Evolutionary conservation across 106 monocot genomes (phyloP).

Genomic region (Acorus calamus): DNA sequence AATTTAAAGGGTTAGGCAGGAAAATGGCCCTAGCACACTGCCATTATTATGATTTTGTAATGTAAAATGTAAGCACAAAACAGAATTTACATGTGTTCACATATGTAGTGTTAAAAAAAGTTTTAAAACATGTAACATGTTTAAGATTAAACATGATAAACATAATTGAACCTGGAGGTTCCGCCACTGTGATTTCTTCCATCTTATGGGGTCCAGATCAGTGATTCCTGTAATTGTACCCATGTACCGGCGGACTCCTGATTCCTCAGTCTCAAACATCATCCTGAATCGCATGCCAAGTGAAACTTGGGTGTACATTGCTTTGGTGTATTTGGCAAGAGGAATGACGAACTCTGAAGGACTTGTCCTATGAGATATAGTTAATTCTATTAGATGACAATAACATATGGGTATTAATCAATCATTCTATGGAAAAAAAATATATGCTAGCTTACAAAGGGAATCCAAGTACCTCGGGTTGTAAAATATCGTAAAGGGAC

Average conservation of each 20-base stretch:
- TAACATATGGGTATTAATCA: neutral
- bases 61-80: too few species aligned
- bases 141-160: neutral
- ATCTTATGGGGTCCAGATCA: constrained; percentile 63
- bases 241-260: constrained; percentile 74
- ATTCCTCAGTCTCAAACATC: constrained; percentile 94
- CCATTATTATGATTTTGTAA: too few species aligned
- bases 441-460: too few species aligned
- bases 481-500: constrained; percentile 75
- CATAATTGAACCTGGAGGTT: constrained; percentile 61
- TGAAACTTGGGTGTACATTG: constrained; percentile 65
- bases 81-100: too few species aligned
- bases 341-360: constrained; percentile 84
- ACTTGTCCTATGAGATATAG: constrained; percentile 33
- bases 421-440: too few species aligned
- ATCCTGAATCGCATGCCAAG: constrained; percentile 85
- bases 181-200: constrained; percentile 86
- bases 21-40: too few species aligned
- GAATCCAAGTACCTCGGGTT: constrained; percentile 49
- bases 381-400: constrained; percentile 3
- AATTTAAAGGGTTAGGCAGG: too few species aligned
- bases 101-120: too few species aligned
- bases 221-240: constrained; percentile 81
- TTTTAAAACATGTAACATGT: too few species aligned
- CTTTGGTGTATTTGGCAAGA: constrained; percentile 74